These are phyloP conservation scores for Sistotremastrum niveocremeum DNA, from an alignment of 768 basidiomycete species.

Conservation along the genomic window DNA sequence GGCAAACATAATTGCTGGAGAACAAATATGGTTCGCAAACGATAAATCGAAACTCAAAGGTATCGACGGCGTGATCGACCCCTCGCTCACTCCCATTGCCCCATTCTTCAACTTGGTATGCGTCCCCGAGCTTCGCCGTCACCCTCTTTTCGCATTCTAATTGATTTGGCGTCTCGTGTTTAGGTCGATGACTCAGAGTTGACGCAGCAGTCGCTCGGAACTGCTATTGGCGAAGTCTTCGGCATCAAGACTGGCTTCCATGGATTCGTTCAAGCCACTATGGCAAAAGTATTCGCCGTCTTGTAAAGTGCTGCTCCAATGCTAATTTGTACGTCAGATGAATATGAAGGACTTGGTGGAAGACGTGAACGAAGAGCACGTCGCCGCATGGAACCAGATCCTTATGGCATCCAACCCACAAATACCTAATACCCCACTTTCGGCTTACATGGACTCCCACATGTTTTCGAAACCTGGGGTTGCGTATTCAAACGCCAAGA, in stretches of 20 bases:
- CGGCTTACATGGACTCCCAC: conserved; percentile 69
- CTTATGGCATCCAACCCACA: conserved; percentile 56
- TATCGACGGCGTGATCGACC: conserved; percentile 46
- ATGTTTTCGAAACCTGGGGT: conserved; percentile 56
- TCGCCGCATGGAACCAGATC: conserved; percentile 75
- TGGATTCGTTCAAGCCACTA: conserved; percentile 49
- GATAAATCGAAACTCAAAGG: conserved; percentile 56
- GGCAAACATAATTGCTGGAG: conserved; percentile 54
- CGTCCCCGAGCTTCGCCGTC: neutral
- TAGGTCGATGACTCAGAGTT: conserved; percentile 68
- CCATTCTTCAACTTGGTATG: conserved; percentile 75
- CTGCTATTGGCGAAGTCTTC: conserved; percentile 55
- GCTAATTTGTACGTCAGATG: conserved; percentile 26
- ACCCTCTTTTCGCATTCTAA: conserved; percentile 1
- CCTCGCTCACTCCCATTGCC: conserved; percentile 42
- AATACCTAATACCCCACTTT: conserved; percentile 55
- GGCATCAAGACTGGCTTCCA: conserved; percentile 75
- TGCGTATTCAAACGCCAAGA: conserved; percentile 56
- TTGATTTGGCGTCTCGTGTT: neutral
- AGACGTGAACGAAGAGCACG: conserved; percentile 77
- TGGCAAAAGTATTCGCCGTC: conserved; percentile 39
- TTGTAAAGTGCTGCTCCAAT: neutral
- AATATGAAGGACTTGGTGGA: conserved; percentile 58
- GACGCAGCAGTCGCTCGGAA: conserved; percentile 52
- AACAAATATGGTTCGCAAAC: conserved; percentile 50